Conservation (phyloP, 768 basidiomycete genomes). For the button mushroom (Agaricus bisporus) region DNA sequence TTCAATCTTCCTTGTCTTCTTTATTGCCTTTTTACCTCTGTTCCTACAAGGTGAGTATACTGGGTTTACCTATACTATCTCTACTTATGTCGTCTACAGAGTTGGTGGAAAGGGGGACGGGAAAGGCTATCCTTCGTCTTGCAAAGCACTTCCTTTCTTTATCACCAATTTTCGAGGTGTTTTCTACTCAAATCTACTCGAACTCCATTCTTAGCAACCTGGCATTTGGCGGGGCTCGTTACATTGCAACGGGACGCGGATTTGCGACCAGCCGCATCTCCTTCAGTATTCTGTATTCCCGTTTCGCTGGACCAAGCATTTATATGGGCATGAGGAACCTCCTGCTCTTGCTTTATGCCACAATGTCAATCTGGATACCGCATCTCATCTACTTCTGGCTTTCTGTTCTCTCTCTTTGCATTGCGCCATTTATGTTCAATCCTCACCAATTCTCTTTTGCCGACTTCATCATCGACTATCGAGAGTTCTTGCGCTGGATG, state of each 20-base stretch:
- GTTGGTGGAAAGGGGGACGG: slow-evolving; percentile 93
- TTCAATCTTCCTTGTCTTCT: slow-evolving; percentile 98
- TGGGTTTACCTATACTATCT: not conserved
- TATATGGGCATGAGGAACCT: slow-evolving; percentile 98
- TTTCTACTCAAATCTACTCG: slow-evolving; percentile 97
- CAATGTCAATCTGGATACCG: slow-evolving; percentile 88
- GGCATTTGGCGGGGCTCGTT: slow-evolving; percentile 96
- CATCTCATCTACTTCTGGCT: slow-evolving; percentile 99
- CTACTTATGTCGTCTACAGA: slow-evolving; percentile 40
- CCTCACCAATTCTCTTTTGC: slow-evolving; percentile 98
- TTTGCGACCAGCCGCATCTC: slow-evolving; percentile 96
- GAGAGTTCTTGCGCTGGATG: slow-evolving; percentile 99
- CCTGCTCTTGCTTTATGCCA: slow-evolving; percentile 83
- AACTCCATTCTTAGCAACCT: slow-evolving; percentile 96
- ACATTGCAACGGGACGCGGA: slow-evolving; percentile 98
- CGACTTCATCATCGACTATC: slow-evolving; percentile 98
- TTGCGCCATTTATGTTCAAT: slow-evolving; percentile 98
- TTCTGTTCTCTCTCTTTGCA: slow-evolving; percentile 89
- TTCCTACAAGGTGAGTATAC: slow-evolving; percentile 81
- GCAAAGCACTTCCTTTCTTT: slow-evolving; percentile 96
- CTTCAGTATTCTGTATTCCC: slow-evolving; percentile 95
- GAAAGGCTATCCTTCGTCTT: slow-evolving; percentile 88
- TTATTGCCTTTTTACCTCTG: slow-evolving; percentile 93
- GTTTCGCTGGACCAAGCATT: slow-evolving; percentile 99
- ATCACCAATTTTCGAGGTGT: slow-evolving; percentile 97